Evolutionary conservation across 805 yeast genomes (phyloP).

Genomic region (Blastobotrys parvus): DNA sequence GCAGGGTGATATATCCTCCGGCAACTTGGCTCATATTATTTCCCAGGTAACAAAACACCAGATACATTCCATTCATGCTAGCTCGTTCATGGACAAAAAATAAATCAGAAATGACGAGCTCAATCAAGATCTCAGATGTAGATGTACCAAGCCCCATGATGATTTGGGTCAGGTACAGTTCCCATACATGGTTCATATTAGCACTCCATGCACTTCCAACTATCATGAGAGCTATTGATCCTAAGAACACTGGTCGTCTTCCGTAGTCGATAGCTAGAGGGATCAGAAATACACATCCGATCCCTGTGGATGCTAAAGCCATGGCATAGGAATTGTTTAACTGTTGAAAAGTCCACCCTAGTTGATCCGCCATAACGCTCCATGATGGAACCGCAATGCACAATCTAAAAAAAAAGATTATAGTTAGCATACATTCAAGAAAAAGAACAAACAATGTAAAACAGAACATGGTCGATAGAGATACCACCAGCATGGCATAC

Average conservation of each 20-base stretch:
- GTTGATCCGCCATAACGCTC: conserved; percentile 9
- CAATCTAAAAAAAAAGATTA: background rate
- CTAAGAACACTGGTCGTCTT: conserved; percentile 11
- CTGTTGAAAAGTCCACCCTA: conserved; percentile 10
- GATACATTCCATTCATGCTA: conserved; percentile 18
- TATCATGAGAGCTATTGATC: conserved; percentile 6
- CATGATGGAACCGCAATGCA: conserved; percentile 9
- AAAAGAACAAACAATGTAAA: conserved; percentile 3
- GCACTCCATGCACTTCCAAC: conserved; percentile 11
- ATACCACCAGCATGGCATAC: conserved; percentile 7
- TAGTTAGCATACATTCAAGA: background rate
- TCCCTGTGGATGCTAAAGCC: conserved; percentile 9
- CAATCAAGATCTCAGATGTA: conserved; percentile 15
- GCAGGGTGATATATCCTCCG: conserved; percentile 20
- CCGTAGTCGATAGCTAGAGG: conserved; percentile 14
- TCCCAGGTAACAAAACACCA: conserved; percentile 20
- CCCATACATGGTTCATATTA: conserved; percentile 9
- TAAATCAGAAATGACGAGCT: conserved; percentile 18
- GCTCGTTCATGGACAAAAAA: conserved; percentile 22
- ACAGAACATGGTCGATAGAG: conserved; percentile 8
- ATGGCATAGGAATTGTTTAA: conserved; percentile 10
- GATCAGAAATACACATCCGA: conserved; percentile 13
- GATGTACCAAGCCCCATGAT: conserved; percentile 9
- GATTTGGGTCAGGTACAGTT: conserved; percentile 10
- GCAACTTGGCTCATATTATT: conserved; percentile 18